Percentiles rank a stretch among this genome's conserved stretches.
Conservation (phyloP, 768 basidiomycete species). For the Tricholoma sp. region DNA sequence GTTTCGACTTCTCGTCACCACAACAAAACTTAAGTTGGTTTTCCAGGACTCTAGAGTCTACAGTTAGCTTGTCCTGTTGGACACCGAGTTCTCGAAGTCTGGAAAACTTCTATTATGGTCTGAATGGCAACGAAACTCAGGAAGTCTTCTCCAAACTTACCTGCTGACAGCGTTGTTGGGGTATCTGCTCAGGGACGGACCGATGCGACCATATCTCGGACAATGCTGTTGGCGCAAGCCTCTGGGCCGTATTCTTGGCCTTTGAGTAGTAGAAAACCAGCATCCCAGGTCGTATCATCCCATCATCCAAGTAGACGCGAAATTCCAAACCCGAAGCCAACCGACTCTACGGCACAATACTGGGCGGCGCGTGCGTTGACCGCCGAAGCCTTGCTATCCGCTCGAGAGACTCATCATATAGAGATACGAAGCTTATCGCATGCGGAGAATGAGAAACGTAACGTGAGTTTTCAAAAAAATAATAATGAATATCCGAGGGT, state of each 20-base stretch:
- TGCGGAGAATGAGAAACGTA: conserved; percentile 40
- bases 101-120: neutral
- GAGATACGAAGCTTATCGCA: conserved; percentile 41
- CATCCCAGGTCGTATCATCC: neutral
- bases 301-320: neutral
- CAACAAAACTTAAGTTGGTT: too few species aligned
- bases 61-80: too few species aligned
- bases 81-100: too few species aligned
- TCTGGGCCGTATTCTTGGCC: neutral
- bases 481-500: neutral
- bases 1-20: too few species aligned
- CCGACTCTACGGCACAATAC: conserved; percentile 37
- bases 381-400: conserved; percentile 57
- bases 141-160: neutral
- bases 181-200: neutral
- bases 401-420: conserved; percentile 40
- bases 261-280: neutral
- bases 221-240: neutral
- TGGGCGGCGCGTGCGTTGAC: conserved; percentile 65
- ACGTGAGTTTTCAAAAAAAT: conserved; percentile 34
- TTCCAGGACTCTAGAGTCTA: too few species aligned
- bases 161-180: neutral
- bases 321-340: neutral
- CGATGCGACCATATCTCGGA: neutral
- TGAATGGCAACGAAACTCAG: neutral